Conservation (phyloP, 2,329 filamentous ascomycete species). For the Plectosphaerella plurivora region DNA sequence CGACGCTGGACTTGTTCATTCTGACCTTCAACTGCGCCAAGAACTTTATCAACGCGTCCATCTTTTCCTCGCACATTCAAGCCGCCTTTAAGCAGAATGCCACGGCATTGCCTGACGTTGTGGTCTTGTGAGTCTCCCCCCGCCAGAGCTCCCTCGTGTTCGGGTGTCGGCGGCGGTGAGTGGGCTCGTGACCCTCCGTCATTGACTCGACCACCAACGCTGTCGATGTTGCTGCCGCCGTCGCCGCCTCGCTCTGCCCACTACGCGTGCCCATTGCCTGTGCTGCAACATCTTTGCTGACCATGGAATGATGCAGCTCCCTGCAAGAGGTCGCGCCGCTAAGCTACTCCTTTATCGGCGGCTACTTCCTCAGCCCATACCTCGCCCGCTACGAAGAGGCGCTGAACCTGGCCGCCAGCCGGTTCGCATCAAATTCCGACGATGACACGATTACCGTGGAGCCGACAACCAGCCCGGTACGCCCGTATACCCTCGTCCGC, state of each 20-base stretch:
- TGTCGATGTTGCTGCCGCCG: not conserved
- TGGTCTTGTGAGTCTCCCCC: slow-evolving; percentile 48
- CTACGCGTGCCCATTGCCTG: not conserved
- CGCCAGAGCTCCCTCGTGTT: not conserved
- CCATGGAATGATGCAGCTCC: slow-evolving; percentile 44
- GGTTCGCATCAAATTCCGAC: slow-evolving; percentile 15
- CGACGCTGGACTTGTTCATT: slow-evolving; percentile 66
- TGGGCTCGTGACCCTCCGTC: slow-evolving; percentile 2
- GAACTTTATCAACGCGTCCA: slow-evolving; percentile 60
- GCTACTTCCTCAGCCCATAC: slow-evolving; percentile 73
- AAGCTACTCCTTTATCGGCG: slow-evolving; percentile 78
- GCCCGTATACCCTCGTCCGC: slow-evolving; percentile 64
- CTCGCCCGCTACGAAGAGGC: slow-evolving; percentile 67
- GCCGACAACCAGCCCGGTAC: slow-evolving; percentile 15
- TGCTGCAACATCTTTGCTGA: not conserved
- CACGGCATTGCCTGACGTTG: slow-evolving; percentile 44
- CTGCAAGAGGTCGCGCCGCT: slow-evolving; percentile 90
- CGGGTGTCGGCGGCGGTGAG: not conserved
- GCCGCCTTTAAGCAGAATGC: slow-evolving; percentile 46
- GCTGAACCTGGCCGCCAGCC: slow-evolving; percentile 62
- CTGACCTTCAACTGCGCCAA: slow-evolving; percentile 89
- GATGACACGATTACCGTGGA: slow-evolving; percentile 12
- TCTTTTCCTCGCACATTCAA: slow-evolving; percentile 69
- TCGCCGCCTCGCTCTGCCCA: not conserved
- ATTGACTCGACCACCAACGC: not conserved